Evolutionary conservation across 1,139 yeast species (phyloP).

Genomic region (Saccharomyces hybrid): DNA sequence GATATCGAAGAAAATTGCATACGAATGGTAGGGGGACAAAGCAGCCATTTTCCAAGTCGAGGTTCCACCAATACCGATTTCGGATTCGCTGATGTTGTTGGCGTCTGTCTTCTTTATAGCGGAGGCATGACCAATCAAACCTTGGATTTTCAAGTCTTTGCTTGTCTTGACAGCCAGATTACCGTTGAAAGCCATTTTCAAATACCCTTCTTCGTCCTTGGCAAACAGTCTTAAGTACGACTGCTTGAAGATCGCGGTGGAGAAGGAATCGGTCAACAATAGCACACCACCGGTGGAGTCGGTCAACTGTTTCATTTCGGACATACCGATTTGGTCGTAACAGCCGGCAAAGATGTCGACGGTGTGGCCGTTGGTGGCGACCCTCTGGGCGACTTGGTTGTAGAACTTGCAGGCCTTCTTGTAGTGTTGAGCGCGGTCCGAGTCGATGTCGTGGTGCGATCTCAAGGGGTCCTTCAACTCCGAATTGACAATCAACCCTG

Average conservation of each 20-base stretch:
- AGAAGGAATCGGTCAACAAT: conserved; percentile 88
- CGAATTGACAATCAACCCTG: conserved; percentile 89
- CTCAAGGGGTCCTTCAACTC: conserved; percentile 93
- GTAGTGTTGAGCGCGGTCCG: conserved; percentile 85
- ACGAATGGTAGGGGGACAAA: conserved; percentile 78
- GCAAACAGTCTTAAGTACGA: conserved; percentile 80
- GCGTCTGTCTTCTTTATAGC: conserved; percentile 55
- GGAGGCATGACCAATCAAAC: conserved; percentile 89
- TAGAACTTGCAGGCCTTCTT: conserved; percentile 86
- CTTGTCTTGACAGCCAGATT: conserved; percentile 83
- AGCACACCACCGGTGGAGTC: conserved; percentile 92
- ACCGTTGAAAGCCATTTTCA: conserved; percentile 84
- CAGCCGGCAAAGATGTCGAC: conserved; percentile 96
- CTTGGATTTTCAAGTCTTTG: conserved; percentile 81
- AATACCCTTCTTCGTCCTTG: conserved; percentile 78
- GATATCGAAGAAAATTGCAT: conserved; percentile 83
- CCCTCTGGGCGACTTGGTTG: conserved; percentile 68
- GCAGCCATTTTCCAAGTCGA: conserved; percentile 81
- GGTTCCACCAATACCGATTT: conserved; percentile 89
- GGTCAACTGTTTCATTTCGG: conserved; percentile 87
- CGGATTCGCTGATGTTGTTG: conserved; percentile 79
- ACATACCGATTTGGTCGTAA: conserved; percentile 95
- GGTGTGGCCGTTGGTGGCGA: conserved; percentile 72
- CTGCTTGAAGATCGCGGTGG: conserved; percentile 94
- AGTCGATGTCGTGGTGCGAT: conserved; percentile 91